Percentiles rank a stretch among this genome's conserved stretches.
Evolutionary conservation across 2,329 filamentous ascomycete genomes (phyloP).

Genomic region (Fusarium austroafricanum): DNA sequence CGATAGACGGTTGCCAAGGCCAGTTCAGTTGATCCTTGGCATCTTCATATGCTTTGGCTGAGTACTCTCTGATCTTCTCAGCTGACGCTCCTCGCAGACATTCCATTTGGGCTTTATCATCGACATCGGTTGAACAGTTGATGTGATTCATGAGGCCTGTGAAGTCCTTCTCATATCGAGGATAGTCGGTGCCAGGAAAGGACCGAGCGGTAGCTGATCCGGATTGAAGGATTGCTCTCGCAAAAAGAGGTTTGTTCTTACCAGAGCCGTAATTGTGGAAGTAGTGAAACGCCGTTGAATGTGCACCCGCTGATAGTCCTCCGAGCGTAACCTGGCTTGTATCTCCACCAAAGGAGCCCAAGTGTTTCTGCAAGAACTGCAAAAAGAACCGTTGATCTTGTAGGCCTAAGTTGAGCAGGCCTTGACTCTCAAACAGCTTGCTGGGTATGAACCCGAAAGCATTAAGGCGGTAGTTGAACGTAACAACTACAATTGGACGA

Average conservation of each 20-base stretch:
- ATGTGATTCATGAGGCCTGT: background rate
- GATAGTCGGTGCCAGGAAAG: constrained; percentile 1
- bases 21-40: constrained; percentile 14
- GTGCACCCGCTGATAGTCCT: constrained; percentile 10
- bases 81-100: constrained; percentile 1
- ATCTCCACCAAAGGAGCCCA: constrained; percentile 2
- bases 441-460: constrained; percentile 9
- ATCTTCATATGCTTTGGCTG: constrained; percentile 1
- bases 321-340: background rate
- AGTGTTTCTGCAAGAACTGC: background rate
- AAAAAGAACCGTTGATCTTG: constrained; percentile 7
- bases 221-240: constrained; percentile 1
- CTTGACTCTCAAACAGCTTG: background rate
- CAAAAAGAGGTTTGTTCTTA: constrained; percentile 1
- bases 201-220: constrained; percentile 12
- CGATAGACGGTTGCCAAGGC: constrained; percentile 17
- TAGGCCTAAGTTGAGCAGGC: background rate
- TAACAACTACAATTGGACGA: background rate
- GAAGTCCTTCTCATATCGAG: constrained; percentile 8
- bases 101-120: background rate
- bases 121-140: background rate
- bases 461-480: constrained; percentile 15
- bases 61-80: constrained; percentile 1
- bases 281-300: constrained; percentile 10
- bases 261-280: constrained; percentile 8